Base-by-base conservation (phyloP, 2,329 filamentous ascomycete genomes). In the Scedosporium aurantiacum region DNA sequence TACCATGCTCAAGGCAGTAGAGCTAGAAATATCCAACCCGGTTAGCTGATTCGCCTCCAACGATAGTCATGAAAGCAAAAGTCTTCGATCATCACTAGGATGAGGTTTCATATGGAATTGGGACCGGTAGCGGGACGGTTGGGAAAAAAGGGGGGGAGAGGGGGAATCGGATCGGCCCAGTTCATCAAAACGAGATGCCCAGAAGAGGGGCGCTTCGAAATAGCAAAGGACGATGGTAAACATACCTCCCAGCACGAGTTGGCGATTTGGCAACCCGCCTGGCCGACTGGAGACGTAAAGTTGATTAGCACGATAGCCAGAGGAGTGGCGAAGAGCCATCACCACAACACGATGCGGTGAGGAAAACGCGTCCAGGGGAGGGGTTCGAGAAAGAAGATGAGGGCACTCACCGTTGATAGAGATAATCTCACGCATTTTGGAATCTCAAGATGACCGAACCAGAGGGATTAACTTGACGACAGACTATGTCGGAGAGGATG, bases 221-320 rank as follows among this genome's bases (percentile, higher is more conserved):
- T 8, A 14, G 45, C 8, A 21, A 54, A 27, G 52, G 41, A 18
- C n/a, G 41, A 23, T n/a, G 50, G 58, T 50, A 23, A 45, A 82
- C 90, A 82, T 82, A 99, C 94, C 91, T 99, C 94, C 94, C 94
- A 99, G 87, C 94, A 97, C 72, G 94, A 94, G 84, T 99, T 99
- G 82, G 93, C 94, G 75, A 99, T 99, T 79, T 99, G 94, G 87
- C 94, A 97, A 89, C 94, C 94, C 77, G 94, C 94, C 86, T 99
- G 94, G 81, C 94, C 94, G 84, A 99, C 94, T 99, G 78, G 73
- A 73, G 59, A 70, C 65, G 76, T 71, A 72, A 68, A 67, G 50
- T 57, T 14, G 58, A 37, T 47, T 57, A 57, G 27, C 54, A 58
- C 57, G 57, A 32, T n/a, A 40, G 32, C 14, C 41, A 12, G 32